Conservation (phyloP, 1,284 basidiomycete genomes). For the Stygiomarasmius scandens region DNA sequence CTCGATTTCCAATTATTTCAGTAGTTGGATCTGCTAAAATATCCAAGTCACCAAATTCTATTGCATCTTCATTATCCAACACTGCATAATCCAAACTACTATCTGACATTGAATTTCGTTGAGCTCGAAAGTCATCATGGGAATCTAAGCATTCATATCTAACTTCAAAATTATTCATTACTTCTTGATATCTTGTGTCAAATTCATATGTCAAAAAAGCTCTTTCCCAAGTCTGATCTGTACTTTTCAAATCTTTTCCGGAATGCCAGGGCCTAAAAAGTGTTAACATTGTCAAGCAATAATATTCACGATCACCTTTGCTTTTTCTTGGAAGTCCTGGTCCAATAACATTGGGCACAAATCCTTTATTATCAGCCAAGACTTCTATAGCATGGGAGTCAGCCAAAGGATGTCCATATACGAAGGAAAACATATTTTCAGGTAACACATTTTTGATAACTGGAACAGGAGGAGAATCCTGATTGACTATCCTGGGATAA, state of each 20-base stretch:
- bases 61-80: too few species aligned
- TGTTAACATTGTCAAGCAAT: too few species aligned
- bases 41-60: too few species aligned
- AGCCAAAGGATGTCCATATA: neutral
- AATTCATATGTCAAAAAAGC: conserved; percentile 15
- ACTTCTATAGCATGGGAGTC: neutral
- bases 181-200: neutral
- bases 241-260: conserved; percentile 16
- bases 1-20: too few species aligned
- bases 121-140: conserved; percentile 19
- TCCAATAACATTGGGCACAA: neutral
- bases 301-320: conserved; percentile 1
- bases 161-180: conserved; percentile 22
- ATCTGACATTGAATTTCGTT: too few species aligned
- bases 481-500: too few species aligned
- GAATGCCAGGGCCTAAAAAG: conserved; percentile 19
- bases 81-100: too few species aligned
- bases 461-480: conserved; percentile 10
- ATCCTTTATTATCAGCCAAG: neutral
- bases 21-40: too few species aligned
- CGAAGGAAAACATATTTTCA: too few species aligned
- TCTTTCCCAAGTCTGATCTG: conserved; percentile 14
- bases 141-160: conserved; percentile 23
- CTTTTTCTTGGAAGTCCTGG: too few species aligned
- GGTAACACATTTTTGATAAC: conserved; percentile 12